phyloP scores from a whole-genome alignment of 1,139 yeast species.

The Candida glucosophila region DNA sequence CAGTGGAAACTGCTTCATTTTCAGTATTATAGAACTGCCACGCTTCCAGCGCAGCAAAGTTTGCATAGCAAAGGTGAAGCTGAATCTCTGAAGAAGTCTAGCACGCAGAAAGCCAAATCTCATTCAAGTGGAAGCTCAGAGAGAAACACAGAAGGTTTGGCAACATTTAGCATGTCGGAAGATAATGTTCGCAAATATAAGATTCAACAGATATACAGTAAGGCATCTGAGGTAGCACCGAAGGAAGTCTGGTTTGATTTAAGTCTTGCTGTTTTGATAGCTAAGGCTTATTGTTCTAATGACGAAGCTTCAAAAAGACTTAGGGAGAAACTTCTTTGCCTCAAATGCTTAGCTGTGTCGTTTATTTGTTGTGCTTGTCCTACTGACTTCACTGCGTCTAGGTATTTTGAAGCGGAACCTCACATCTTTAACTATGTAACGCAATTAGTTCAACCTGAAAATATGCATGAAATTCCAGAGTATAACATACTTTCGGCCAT shows the following conservation, averaged over 20 bases:
- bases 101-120: too few relatives aligned
- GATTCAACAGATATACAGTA: conserved; percentile 56
- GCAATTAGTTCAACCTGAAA: conserved; percentile 53
- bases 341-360: conserved; percentile 64
- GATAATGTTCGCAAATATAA: conserved; percentile 44
- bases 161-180: conserved; percentile 34
- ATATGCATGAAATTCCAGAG: conserved; percentile 41
- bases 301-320: conserved; percentile 45
- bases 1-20: conserved; percentile 52
- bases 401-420: conserved; percentile 69
- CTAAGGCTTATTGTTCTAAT: conserved; percentile 62
- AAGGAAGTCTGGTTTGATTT: conserved; percentile 56
- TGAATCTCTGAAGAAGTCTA: too few relatives aligned
- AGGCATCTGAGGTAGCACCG: conserved; percentile 54
- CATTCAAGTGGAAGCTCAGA: not conserved
- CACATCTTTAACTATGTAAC: conserved; percentile 63
- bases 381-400: conserved; percentile 49
- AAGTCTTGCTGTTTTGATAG: conserved; percentile 51
- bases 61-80: too few relatives aligned
- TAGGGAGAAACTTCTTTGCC: conserved; percentile 51
- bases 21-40: conserved; percentile 46
- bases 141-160: conserved; percentile 29
- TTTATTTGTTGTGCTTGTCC: conserved; percentile 41
- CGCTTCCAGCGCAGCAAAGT: too few relatives aligned
- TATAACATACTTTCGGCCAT: conserved; percentile 54